Conservation (phyloP, 352 stramenopile species). For the Thalassiosira hispida region DNA sequence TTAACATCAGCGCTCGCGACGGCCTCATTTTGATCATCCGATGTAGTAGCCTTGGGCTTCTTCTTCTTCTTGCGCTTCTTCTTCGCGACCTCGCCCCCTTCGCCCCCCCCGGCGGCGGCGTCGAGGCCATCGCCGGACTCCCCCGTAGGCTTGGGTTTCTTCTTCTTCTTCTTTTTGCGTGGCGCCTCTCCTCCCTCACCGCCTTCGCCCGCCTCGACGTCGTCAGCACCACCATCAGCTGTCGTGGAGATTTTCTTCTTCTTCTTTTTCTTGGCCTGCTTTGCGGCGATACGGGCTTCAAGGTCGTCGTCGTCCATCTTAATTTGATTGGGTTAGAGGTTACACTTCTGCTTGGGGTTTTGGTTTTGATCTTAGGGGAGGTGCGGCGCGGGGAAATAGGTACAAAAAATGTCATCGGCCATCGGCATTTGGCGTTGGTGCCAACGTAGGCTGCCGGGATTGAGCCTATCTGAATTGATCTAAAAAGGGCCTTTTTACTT, state of each 20-base stretch:
- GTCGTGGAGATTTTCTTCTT: not conserved
- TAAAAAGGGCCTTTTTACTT: too few relatives aligned
- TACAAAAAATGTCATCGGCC: too few relatives aligned
- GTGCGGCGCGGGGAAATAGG: too few relatives aligned
- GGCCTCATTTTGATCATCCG: not conserved
- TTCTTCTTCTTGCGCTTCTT: constrained; percentile 9
- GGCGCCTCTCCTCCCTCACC: not conserved
- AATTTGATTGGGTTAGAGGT: too few relatives aligned
- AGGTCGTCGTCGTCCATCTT: constrained; percentile 12
- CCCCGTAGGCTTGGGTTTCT: not conserved
- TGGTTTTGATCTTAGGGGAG: too few relatives aligned
- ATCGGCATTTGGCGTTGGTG: too few relatives aligned
- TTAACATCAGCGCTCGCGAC: not conserved
- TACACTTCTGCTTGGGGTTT: too few relatives aligned
- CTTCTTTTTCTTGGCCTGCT: constrained; percentile 18
- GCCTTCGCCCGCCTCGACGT: not conserved
- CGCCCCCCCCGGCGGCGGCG: not conserved
- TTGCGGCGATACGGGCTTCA: constrained; percentile 20
- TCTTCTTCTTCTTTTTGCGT: constrained; percentile 24
- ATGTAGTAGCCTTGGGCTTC: constrained; percentile 1
- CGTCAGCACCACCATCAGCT: not conserved
- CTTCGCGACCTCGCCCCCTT: not conserved
- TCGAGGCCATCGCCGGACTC: not conserved
- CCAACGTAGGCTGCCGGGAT: too few relatives aligned
- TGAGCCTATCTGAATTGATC: too few relatives aligned